Evolutionary conservation across 2,329 filamentous ascomycete genomes (phyloP), one percentile per base, ranked within the genome.

Genomic region (Stagonosporopsis chrysanthemi): DNA sequence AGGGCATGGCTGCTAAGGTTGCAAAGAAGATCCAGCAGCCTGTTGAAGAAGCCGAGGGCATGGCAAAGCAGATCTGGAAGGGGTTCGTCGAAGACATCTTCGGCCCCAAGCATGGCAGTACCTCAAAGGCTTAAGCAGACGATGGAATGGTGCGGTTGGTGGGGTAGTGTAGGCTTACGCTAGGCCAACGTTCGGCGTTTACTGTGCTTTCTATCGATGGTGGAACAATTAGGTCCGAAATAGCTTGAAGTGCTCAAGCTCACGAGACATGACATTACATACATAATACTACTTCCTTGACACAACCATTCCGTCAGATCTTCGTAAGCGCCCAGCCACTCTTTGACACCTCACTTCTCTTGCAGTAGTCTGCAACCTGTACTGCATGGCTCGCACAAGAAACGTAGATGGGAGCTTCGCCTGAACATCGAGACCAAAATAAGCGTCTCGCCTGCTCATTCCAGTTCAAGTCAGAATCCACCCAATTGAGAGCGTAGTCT

Each of bases 1-100:
- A 86, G 69, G 80, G 81, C 39, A 76, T 87, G 69, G 83, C 84
- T 22, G 82, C 84, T 58, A 72, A 77, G 12, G 80, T 84, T 69
- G 71, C 70, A 3, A 63, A 24, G n/a, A 67, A 60, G 39, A 42
- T 71, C 35, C 50, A 61, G 11, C 67, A 74, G 43, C 75, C 76
- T 22, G 73, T 78, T n/a, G 78, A 77, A 42, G 75, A 79, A 64
- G 74, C 77, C 58, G 75, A 75, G 22, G 70, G 78, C 15, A 75
- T 78, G 66, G 72, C 79, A 26, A 79, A 74, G 60, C 76, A 79
- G 69, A 65, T 83, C 35, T 83, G 79, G 79, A 73, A 62, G 39
- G 80, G 78, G 15, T 73, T 84, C 52, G 65, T 84, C 12, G 82
- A 84, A 40, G 83, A 84, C 64, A 60, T 84, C 23, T 63, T 82